Base-by-base conservation (phyloP, 139 green algal genomes). In the Spirogloea muscicola region DNA sequence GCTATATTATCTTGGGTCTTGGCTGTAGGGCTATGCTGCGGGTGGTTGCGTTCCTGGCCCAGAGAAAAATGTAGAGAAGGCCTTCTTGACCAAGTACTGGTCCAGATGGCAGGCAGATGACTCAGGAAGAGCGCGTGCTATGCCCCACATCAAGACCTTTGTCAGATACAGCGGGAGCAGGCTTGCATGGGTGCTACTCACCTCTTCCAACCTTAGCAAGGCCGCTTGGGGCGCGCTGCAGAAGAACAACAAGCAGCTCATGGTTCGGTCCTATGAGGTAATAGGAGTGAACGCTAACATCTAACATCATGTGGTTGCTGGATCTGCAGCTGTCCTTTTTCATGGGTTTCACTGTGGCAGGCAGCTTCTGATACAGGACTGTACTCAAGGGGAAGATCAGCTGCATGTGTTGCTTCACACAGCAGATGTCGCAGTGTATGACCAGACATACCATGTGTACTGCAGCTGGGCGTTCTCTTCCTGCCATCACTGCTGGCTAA, bases 141-240 rank as follows among this genome's bases (percentile, higher is more conserved):
- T 91, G 89, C 90, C 90, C 0, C 90, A 95, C 82, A 91, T 94
- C 68, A 95, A 95, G 79, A 84, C 64, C 1, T 94, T 90, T 48
- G 48, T 40, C 1, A 68, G 87, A 3, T 86, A 76, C 67, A 9
- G 7, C 33, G 49, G 49, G 4, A 34, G n/a, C 7, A 60, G 33
- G n/a, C 49, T 60, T 18, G 49, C 49, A n/a, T 96, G 85, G 87
- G 57, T 89, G 2, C 43, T 89, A 1, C n/a, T 93, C 3, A 76
- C 74, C 2, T 87, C 65, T 1, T 86, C 91, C 69, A 96, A 96
- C 81, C 80, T 96, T 31, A 88, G 71, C 70, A 91, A 93, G 74
- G 91, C 91, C 1, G 91, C 91, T 0, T 96, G 91, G 91, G 91
- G 91, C 1, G 63, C 44, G 39, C 80, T 94, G 48, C 46, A 76